Conservation (phyloP, 1,139 yeast genomes). For the Kodamaea derodonti region DNA sequence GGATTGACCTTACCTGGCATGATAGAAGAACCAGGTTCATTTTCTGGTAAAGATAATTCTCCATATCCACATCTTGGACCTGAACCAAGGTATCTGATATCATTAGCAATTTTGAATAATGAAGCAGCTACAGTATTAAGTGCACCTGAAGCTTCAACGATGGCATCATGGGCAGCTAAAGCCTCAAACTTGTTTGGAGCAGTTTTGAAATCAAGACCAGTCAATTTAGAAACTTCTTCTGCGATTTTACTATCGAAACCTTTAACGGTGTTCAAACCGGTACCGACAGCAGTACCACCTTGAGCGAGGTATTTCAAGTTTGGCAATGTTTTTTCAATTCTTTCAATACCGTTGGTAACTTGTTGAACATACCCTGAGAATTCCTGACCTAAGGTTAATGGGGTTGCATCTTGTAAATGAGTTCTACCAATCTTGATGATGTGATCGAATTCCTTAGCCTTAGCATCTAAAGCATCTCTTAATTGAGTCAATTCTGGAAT, state of each 20-base stretch:
- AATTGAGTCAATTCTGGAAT: constrained; percentile 76
- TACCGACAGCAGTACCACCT: constrained; percentile 99
- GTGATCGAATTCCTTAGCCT: constrained; percentile 76
- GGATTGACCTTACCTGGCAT: constrained; percentile 99
- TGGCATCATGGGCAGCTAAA: constrained; percentile 96
- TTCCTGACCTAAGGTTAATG: constrained; percentile 96
- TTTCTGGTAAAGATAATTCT: constrained; percentile 90
- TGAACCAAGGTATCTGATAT: constrained; percentile 94
- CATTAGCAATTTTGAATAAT: constrained; percentile 93
- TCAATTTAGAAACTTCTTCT: constrained; percentile 69
- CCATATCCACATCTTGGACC: constrained; percentile 99
- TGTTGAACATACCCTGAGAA: constrained; percentile 96
- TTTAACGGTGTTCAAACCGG: constrained; percentile 89
- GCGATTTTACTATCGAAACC: constrained; percentile 89
- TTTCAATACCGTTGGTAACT: constrained; percentile 80
- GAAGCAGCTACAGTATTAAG: constrained; percentile 92
- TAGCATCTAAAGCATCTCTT: constrained; percentile 71
- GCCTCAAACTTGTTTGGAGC: constrained; percentile 99
- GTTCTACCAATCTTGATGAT: constrained; percentile 99
- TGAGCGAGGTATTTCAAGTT: constrained; percentile 83
- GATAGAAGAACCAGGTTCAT: constrained; percentile 98
- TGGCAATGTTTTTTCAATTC: constrained; percentile 76
- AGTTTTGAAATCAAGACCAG: constrained; percentile 84
- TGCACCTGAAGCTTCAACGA: constrained; percentile 97
- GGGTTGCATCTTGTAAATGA: constrained; percentile 98